Base-by-base conservation (phyloP, 768 basidiomycete species). In the Termitomyces sp. region DNA sequence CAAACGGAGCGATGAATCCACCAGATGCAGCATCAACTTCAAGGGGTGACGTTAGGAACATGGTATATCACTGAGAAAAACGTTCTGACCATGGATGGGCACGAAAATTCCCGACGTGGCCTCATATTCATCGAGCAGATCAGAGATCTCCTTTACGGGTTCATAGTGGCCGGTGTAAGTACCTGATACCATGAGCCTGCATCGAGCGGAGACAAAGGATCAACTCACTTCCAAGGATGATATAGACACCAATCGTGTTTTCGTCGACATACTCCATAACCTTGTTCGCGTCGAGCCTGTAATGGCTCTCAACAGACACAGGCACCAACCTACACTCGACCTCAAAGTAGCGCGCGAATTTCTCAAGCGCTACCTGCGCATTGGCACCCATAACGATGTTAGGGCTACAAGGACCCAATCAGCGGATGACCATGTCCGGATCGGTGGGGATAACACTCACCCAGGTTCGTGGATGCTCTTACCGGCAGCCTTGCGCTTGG, bases 141-240 rank as follows among this genome's bases (percentile, higher is more conserved):
- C 84, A 1, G 88, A 77, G 84, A 97, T 90, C 68, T 87, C 90
- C 68, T 90, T 82, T 30, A 97, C 94, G 16, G 88, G 85, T 65
- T 96, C 94, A 65, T 80, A 82, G 58, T 82, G 80, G 2, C 88
- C 88, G 13, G 88, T 88, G 67, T 88, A 89, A 1, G 77, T 80
- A 53, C 76, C 75, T 73, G 18, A 52, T 5, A n/a, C 6, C 16
- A n/a, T 53, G 38, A 40, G 18, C 14, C 20, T 8, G 22, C 44
- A 22, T 20, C 75, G 20, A 78, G 82, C 6, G 82, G 62, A 77
- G 80, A 26, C 77, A 81, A 22, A 52, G 35, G 24, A 13, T 26
- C 7, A n/a, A 44, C 72, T 51, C 63, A 77, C 75, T 76, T 36
- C 75, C 72, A 30, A 75, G 68, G 59, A 82, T 82, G 12, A 82